Evolutionary conservation across 2,329 filamentous ascomycete genomes (phyloP), one percentile per base, ranked within the genome.

Genomic region (Zasmidium citrigriseum): DNA sequence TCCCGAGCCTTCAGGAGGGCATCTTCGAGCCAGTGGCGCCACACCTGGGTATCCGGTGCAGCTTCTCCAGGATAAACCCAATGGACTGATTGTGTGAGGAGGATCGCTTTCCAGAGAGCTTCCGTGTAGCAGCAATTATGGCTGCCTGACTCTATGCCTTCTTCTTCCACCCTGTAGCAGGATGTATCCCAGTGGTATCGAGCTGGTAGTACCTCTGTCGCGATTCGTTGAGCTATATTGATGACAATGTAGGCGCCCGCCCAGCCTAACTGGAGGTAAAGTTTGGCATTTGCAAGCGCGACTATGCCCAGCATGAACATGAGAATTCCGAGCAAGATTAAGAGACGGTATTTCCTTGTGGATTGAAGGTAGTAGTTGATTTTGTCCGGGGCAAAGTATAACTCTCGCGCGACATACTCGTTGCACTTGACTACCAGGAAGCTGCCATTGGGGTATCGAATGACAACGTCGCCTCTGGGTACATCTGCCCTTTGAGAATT

Each of bases 271-370:
- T 83, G 80, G 0, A 77, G 69, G 46, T 78, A 70, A 12, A 80
- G 76, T 21, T 74, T 75, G 2, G 80, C 76, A 55, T 82, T 83
- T 60, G 78, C 80, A 2, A 83, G 75, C 41, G 74, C 76, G 45
- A 83, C 79, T 61, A 83, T 79, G 16, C 80, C 80, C 41, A 78
- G 72, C 80, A 83, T 82, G 50, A 83, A 75, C 69, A 82, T 73
- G 47, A 82, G 69, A 4, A 80, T 82, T 59, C 78, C 80, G 2
- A 80, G 63, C 21, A 83, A 67, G n/a, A 78, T 79, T 12, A 82
- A 70, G 9, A 80, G 67, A 22, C 79, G 72, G 61, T 82, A 82
- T 2, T 72, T 68, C 2, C 73, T 68, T 0, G 73, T 74, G 55
- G 75, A 68, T 23, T 72, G 66, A 20, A 82, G 64, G 14, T 73